Conservation (phyloP, 140 eudicot genomes). For the Flaveria floridana region DNA sequence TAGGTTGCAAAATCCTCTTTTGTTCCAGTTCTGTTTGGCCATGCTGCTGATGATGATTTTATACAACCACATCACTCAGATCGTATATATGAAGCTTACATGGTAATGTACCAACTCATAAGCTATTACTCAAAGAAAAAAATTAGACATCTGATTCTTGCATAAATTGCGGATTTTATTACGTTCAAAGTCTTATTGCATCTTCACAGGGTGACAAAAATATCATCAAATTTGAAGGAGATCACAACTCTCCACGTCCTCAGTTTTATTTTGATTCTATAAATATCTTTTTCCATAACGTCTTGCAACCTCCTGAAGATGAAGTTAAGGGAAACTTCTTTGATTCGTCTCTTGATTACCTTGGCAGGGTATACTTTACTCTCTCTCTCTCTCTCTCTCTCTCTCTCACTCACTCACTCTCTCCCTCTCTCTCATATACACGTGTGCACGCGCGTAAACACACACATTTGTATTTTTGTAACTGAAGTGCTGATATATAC, state of each 20-base stretch:
- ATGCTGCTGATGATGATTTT: conserved; percentile 87
- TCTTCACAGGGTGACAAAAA: conserved; percentile 91
- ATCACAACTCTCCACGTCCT: conserved; percentile 96
- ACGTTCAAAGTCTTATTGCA: neutral
- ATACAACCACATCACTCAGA: conserved; percentile 95
- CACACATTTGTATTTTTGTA: neutral
- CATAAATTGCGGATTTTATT: neutral
- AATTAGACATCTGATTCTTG: conserved; percentile 1
- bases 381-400: conserved; percentile 1
- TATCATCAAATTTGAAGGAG: conserved; percentile 94
- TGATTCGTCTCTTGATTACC: conserved; percentile 61
- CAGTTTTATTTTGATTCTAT: conserved; percentile 94
- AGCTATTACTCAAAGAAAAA: neutral
- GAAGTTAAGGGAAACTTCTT: conserved; percentile 56
- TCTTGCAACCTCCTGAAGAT: conserved; percentile 85
- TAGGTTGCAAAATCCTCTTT: conserved; percentile 85
- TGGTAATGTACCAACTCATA: conserved; percentile 46
- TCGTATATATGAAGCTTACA: conserved; percentile 76
- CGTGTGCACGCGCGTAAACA: neutral
- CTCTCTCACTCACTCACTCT: neutral
- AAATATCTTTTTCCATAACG: conserved; percentile 86
- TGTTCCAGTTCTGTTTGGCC: conserved; percentile 87
- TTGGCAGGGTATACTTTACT: conserved; percentile 49
- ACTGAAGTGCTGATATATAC: neutral
- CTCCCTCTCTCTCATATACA: too few species aligned